Evolutionary conservation across 805 yeast species (phyloP).

Genomic region (Brettanomyces nanus): DNA sequence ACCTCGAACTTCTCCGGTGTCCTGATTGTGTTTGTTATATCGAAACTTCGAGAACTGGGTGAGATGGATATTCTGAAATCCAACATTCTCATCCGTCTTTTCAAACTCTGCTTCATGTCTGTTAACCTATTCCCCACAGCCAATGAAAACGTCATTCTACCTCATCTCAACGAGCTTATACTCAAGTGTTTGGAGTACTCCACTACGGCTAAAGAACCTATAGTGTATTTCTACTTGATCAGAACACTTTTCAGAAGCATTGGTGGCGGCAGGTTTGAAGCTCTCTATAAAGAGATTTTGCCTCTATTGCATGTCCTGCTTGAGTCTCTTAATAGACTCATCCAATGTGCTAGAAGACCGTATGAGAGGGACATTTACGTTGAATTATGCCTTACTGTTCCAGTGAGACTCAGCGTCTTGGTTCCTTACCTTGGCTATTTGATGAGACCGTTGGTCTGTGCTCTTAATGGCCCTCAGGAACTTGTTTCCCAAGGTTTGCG

Average conservation of each 20-base stretch:
- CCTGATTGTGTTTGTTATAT: conserved; percentile 64
- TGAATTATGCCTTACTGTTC: conserved; percentile 90
- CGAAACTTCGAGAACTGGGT: conserved; percentile 71
- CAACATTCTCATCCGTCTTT: conserved; percentile 73
- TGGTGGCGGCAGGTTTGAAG: conserved; percentile 95
- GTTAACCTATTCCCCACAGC: conserved; percentile 83
- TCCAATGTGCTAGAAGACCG: conserved; percentile 74
- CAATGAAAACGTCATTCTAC: conserved; percentile 81
- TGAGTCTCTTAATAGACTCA: conserved; percentile 77
- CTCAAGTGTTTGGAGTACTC: conserved; percentile 71
- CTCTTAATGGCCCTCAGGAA: conserved; percentile 85
- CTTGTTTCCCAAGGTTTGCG: conserved; percentile 90
- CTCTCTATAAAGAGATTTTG: conserved; percentile 83
- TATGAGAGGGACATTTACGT: conserved; percentile 92
- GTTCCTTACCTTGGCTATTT: conserved; percentile 87
- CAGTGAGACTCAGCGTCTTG: conserved; percentile 85
- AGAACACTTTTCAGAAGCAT: conserved; percentile 88
- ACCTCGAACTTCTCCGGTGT: conserved; percentile 88
- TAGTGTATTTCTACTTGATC: conserved; percentile 80
- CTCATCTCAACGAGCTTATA: conserved; percentile 79
- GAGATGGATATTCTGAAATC: conserved; percentile 69
- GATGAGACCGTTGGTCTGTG: conserved; percentile 86
- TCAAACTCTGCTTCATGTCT: conserved; percentile 92
- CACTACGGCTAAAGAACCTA: conserved; percentile 83
- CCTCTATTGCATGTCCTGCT: conserved; percentile 82